Evolutionary conservation across 129 eudicot species (phyloP), one percentile per base, ranked within the genome.

Genomic region (Pseudognaphalium luteoalbum): DNA sequence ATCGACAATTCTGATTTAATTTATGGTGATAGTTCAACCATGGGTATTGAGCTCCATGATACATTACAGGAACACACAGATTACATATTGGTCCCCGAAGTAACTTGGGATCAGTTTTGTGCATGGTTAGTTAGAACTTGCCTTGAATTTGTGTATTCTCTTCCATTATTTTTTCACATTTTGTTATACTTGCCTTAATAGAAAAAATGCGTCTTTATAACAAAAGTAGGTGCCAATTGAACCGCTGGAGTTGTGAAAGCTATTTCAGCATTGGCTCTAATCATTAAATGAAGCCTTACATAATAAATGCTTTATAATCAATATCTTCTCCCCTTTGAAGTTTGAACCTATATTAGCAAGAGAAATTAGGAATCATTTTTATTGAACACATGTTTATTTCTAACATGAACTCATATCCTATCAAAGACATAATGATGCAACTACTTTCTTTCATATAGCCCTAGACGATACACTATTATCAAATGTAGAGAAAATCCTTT

Each of bases 1-100:
- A 91, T 94, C 37, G 93, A 94, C 34, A 94, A 91, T 71, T 87
- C 91, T 60, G 92, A 88, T 80, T 86, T 94, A 50, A 86, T 94
- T 68, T 76, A 84, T 75, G 91, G 82, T 33, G 89, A 61, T 60
- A 89, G 78, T 76, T 81, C 96, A 20, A 68, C 79, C 56, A 39
- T 80, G 79, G 76, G 80, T 67, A 68, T 82, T 80, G 98, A 94
- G 83, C 98, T 94, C 81, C 97, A 84, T 81, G 98, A 94, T 72
- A 87, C 90, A 68, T 80, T 94, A 79, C 93, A 88, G 16, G 98
- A 94, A 84, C 96, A 96, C 86, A 89, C 96, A 8, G 91, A 94
- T 80, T 94, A 94, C 85, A 87, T 91, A 82, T 80, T 94, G 80
- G 90, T 94, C 78, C 98, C 98, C 0, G 81, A 94, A 83, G 93